Base-by-base conservation (phyloP, 208 protist genomes). In the Crithidia fasciculata region DNA sequence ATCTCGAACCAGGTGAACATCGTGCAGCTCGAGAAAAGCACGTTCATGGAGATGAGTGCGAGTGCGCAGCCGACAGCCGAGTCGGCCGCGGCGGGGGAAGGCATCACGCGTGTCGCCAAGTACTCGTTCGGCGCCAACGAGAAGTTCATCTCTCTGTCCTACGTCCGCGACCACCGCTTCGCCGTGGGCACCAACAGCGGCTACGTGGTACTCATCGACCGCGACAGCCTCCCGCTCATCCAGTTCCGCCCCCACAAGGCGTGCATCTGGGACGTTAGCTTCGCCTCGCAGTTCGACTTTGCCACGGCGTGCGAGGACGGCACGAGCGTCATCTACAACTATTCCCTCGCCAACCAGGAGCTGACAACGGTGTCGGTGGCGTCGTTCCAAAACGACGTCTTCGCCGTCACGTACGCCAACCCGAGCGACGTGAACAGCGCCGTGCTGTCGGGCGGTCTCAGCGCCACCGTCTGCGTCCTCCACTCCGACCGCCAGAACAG, bases 261-360 rank as follows among this genome's bases (percentile, higher is more conserved):
- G n/a, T 96, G 92, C 80, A 82, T 96, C 58, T 96, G 92, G 89
- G 92, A 96, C 73, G 78, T 96, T 41, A 87, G 86, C 55, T 96
- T 96, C 62, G 77, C 88, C 16, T 90, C 89, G 0, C 78, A 88
- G 65, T 95, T 91, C 47, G 89, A 96, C 83, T 96, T 96, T 74
- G 79, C 92, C 57, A 94, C 92, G 2, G 92, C 92, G 8, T 95
- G 84, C 73, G 92, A 95, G 74, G 92, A 96, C 72, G 88, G 92
- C 47, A 94, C 86, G 52, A 93, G 87, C 78, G 86, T 86, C 45
- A 93, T 96, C 64, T 93, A 92, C 83, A 94, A 95, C 72, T 96
- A 96, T 77, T 94, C 88, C 9, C 75, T 96, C n/a, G 82, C 82
- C 18, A 80, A 72, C 16, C 89, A 93, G 61, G 89, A 95, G 50